These are phyloP conservation scores for Imleria badia DNA, from an alignment of 768 basidiomycete genomes.

Conservation along the genomic window DNA sequence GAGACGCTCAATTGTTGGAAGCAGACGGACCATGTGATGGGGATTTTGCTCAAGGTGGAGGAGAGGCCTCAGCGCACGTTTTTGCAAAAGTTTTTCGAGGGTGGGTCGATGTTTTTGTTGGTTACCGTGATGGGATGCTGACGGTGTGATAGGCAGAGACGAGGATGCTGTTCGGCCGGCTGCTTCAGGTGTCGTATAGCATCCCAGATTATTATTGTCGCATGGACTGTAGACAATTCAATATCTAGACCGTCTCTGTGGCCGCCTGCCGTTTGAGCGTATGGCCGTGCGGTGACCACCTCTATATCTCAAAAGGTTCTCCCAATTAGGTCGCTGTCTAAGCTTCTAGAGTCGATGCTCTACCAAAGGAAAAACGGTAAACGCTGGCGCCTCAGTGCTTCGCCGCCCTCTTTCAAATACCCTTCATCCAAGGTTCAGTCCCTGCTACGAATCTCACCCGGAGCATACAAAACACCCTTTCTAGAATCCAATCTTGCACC, in stretches of 20 bases:
- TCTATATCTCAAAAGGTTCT: not conserved
- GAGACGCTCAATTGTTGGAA: slow-evolving; percentile 96
- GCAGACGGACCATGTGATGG: slow-evolving; percentile 77
- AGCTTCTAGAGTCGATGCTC: too few relatives aligned
- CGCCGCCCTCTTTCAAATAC: not conserved
- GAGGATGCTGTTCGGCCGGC: slow-evolving; percentile 72
- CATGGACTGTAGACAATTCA: slow-evolving; percentile 4
- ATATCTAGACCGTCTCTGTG: not conserved
- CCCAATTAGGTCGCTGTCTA: too few relatives aligned
- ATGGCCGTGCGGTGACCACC: not conserved
- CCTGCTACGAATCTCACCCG: not conserved
- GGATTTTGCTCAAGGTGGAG: slow-evolving; percentile 55
- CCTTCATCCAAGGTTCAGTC: not conserved
- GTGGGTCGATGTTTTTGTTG: slow-evolving; percentile 41
- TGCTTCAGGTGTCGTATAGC: slow-evolving; percentile 45
- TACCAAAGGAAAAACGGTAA: too few relatives aligned
- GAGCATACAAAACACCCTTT: not conserved
- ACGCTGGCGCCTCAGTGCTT: too few relatives aligned
- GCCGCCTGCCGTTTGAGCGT: not conserved
- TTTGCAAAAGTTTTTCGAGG: slow-evolving; percentile 83
- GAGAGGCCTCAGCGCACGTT: slow-evolving; percentile 57
- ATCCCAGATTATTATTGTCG: not conserved
- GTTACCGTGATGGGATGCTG: not conserved
- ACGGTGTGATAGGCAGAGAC: slow-evolving; percentile 56
- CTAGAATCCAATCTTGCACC: not conserved